phyloP scores from a whole-genome alignment of 306 rosid genomes.

The Boehmeria nivea region DNA sequence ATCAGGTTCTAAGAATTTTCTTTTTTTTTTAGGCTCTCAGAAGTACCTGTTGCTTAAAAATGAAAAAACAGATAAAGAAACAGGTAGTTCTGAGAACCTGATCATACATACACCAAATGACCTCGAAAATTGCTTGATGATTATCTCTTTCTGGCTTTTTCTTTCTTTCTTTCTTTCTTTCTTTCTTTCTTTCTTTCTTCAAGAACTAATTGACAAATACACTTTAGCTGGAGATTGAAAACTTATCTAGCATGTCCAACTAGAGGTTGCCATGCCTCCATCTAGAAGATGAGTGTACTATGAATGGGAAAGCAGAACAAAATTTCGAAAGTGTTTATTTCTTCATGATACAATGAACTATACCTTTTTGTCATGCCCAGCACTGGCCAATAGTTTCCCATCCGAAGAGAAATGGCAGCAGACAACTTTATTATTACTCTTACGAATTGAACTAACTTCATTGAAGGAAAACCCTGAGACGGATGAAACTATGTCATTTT shows the following conservation, averaged over 20 bases:
- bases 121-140: background rate
- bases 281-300: background rate
- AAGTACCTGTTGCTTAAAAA: too few relatives aligned
- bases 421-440: slow-evolving; percentile 76
- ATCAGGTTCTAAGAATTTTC: background rate
- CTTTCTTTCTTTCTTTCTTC: background rate
- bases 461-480: slow-evolving; percentile 68
- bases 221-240: too few relatives aligned
- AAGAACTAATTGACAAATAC: too few relatives aligned
- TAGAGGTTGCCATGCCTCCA: slow-evolving; percentile 1
- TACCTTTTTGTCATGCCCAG: slow-evolving; percentile 99
- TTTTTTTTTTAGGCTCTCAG: too few relatives aligned
- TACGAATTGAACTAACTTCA: slow-evolving; percentile 75
- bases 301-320: background rate
- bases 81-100: background rate
- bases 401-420: slow-evolving; percentile 97
- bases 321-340: slow-evolving; percentile 16
- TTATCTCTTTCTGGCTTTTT: background rate
- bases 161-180: background rate
- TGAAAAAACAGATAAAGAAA: too few relatives aligned
- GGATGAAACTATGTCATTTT: slow-evolving; percentile 21
- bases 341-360: slow-evolving; percentile 10
- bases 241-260: too few relatives aligned
- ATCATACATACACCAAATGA: background rate
- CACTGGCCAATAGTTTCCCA: slow-evolving; percentile 91